Percentiles rank a stretch among this genome's conserved stretches.
Evolutionary conservation across 352 stramenopile species (phyloP).

Genomic region (Phytophthora lateralis): DNA sequence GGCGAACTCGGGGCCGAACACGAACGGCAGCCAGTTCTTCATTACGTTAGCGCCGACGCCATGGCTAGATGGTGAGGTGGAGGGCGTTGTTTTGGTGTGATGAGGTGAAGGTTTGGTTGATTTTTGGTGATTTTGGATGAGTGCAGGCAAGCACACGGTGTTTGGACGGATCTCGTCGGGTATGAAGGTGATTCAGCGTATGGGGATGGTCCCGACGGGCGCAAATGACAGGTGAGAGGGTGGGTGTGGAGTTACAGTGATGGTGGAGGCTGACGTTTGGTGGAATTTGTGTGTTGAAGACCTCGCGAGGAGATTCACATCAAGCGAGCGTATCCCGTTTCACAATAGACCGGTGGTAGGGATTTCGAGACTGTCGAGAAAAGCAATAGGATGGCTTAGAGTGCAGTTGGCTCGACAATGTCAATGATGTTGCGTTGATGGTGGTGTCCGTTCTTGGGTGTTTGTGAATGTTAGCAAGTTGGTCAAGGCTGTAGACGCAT

Average conservation of each 20-base stretch:
- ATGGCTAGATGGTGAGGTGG: slow-evolving; percentile 88
- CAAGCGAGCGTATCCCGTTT: slow-evolving; percentile 65
- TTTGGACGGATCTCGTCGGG: slow-evolving; percentile 92
- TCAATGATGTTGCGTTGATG: neutral
- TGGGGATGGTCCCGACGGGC: slow-evolving; percentile 89
- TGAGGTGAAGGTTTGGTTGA: neutral
- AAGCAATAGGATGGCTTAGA: slow-evolving; percentile 15
- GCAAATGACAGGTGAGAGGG: slow-evolving; percentile 82
- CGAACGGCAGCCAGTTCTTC: slow-evolving; percentile 95
- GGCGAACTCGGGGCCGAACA: slow-evolving; percentile 92
- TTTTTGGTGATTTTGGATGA: slow-evolving; percentile 14
- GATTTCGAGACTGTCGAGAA: neutral
- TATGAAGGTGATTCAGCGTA: slow-evolving; percentile 94
- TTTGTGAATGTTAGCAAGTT: no score
- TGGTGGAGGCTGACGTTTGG: neutral
- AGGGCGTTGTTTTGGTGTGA: neutral
- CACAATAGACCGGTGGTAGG: slow-evolving; percentile 35
- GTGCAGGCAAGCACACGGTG: slow-evolving; percentile 91
- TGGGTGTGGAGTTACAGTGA: neutral
- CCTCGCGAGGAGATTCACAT: slow-evolving; percentile 83
- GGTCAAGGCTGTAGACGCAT: no score
- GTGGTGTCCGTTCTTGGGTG: neutral
- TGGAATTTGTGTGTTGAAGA: slow-evolving; percentile 34
- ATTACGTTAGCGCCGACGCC: slow-evolving; percentile 93
- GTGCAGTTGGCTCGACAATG: slow-evolving; percentile 9